These are phyloP conservation scores for Pythium myriotylum DNA, from an alignment of 352 stramenopile species.

Conservation along the genomic window DNA sequence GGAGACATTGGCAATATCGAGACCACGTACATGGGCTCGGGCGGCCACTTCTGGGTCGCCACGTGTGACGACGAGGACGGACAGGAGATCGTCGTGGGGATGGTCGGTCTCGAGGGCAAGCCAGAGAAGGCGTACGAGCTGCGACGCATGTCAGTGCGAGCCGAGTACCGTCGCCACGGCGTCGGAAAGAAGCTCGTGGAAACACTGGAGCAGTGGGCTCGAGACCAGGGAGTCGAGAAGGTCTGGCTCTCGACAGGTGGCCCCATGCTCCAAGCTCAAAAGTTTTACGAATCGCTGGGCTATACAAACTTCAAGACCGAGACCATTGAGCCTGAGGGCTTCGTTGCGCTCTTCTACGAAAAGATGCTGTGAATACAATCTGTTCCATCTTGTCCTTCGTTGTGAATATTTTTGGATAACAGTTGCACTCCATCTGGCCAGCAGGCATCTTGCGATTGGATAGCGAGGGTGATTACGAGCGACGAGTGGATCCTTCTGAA, in stretches of 20 bases:
- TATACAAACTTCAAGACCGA: too few relatives aligned
- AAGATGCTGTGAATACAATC: too few relatives aligned
- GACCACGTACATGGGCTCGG: conserved; percentile 36
- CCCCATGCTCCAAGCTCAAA: conserved; percentile 29
- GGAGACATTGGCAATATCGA: conserved; percentile 39
- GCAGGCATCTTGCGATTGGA: too few relatives aligned
- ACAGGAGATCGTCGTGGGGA: conserved; percentile 25
- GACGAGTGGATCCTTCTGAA: too few relatives aligned
- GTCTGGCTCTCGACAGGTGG: conserved; percentile 43
- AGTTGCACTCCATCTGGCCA: too few relatives aligned
- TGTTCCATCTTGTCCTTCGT: too few relatives aligned
- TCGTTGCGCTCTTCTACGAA: too few relatives aligned
- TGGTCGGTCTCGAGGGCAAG: conserved; percentile 37
- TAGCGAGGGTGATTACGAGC: too few relatives aligned
- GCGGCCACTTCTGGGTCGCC: conserved; percentile 55
- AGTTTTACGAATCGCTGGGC: conserved; percentile 25
- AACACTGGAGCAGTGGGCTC: conserved; percentile 44
- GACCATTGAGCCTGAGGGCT: too few relatives aligned
- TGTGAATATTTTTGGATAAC: too few relatives aligned
- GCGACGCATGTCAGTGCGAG: conserved; percentile 47
- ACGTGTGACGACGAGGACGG: conserved; percentile 17
- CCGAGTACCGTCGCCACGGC: conserved; percentile 34
- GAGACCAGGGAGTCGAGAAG: conserved; percentile 18
- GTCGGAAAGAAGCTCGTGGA: conserved; percentile 38
- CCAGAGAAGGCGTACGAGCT: conserved; percentile 28